phyloP scores from a whole-genome alignment of 495 filamentous ascomycete species.

The Acidomyces sp. region DNA sequence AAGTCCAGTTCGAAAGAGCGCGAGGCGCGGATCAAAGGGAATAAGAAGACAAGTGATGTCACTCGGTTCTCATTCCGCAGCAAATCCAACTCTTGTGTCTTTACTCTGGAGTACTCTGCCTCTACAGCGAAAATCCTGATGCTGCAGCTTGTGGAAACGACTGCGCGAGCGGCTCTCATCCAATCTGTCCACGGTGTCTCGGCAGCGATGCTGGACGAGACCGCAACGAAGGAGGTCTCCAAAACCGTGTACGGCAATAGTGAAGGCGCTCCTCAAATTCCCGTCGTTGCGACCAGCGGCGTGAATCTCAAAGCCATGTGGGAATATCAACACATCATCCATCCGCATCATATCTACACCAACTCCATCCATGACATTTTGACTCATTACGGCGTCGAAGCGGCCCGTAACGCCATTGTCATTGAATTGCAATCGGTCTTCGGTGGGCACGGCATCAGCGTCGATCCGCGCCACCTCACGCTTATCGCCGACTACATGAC shows the following conservation, averaged over 20 bases:
- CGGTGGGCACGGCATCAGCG: constrained; percentile 78
- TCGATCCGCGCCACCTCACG: constrained; percentile 86
- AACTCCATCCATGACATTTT: constrained; percentile 86
- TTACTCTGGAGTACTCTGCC: constrained; percentile 73
- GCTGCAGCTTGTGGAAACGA: constrained; percentile 72
- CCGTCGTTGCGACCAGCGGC: constrained; percentile 62
- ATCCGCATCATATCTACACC: constrained; percentile 74
- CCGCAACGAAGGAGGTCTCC: constrained; percentile 49
- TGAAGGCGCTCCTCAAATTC: constrained; percentile 35
- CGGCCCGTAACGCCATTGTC: constrained; percentile 72
- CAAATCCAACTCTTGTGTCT: constrained; percentile 56
- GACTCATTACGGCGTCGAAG: constrained; percentile 81
- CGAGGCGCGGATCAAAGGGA: constrained; percentile 49
- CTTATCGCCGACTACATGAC: constrained; percentile 97
- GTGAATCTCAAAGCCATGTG: constrained; percentile 86
- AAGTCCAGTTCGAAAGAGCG: constrained; percentile 38
- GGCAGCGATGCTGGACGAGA: constrained; percentile 43
- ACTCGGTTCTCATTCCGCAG: constrained; percentile 64
- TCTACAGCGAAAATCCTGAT: constrained; percentile 81
- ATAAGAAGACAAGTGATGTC: constrained; percentile 45
- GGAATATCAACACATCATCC: constrained; percentile 56
- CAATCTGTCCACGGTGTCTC: constrained; percentile 69
- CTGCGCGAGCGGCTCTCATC: constrained; percentile 62
- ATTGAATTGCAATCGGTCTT: constrained; percentile 80
- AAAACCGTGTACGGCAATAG: no score